phyloP scores from a whole-genome alignment of 805 yeast species.

The Henningerozyma blattae region DNA sequence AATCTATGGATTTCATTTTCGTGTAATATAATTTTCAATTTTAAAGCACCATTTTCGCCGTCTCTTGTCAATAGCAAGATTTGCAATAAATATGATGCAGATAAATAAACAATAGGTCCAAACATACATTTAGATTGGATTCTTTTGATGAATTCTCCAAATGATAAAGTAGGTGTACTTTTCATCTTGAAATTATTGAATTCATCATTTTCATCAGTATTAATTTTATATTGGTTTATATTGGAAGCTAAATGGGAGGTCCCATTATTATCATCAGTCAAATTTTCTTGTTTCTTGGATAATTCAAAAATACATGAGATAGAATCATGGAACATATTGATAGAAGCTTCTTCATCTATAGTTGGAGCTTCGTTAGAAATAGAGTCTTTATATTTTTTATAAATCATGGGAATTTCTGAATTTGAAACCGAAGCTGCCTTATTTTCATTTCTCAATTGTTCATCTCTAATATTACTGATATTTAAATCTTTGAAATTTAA shows the following conservation, averaged over 20 bases:
- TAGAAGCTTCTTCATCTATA: constrained; percentile 4
- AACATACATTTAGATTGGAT: constrained; percentile 22
- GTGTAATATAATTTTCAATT: constrained; percentile 22
- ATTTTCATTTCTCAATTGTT: too few relatives aligned
- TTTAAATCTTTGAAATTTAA: neutral
- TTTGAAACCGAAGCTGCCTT: too few relatives aligned
- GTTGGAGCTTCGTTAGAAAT: neutral
- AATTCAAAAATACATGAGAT: constrained; percentile 6
- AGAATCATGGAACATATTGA: constrained; percentile 6
- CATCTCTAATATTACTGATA: neutral
- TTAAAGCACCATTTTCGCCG: constrained; percentile 2
- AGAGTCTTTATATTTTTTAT: neutral
- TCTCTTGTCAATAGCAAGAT: constrained; percentile 9
- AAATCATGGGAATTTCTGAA: too few relatives aligned
- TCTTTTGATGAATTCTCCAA: constrained; percentile 13
- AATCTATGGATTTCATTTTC: constrained; percentile 30
- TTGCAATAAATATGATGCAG: constrained; percentile 17
- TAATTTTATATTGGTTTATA: neutral
- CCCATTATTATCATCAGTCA: neutral
- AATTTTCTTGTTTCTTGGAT: constrained; percentile 1
- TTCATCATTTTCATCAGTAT: constrained; percentile 1
- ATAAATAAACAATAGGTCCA: constrained; percentile 16
- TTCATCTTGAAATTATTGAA: constrained; percentile 17
- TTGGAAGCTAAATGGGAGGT: too few relatives aligned
- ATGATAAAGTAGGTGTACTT: constrained; percentile 17